Evolutionary conservation across 306 rosid species (phyloP).

Genomic region (Potentilla sterilis): DNA sequence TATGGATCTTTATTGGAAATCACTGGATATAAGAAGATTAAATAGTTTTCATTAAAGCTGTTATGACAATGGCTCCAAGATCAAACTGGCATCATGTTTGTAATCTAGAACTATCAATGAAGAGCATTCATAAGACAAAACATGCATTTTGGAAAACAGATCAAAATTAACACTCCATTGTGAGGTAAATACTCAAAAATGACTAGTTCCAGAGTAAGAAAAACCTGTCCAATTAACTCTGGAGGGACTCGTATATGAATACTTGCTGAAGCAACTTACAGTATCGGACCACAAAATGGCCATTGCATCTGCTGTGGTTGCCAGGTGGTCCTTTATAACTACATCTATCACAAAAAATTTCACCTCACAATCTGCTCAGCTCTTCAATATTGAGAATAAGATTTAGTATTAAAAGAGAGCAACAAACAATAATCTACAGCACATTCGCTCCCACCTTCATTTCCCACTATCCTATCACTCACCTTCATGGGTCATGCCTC

Average conservation of each 20-base stretch:
- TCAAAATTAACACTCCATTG: background rate
- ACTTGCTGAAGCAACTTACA: background rate
- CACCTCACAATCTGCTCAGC: background rate
- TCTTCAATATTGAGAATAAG: background rate
- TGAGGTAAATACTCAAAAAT: background rate
- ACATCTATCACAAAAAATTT: background rate
- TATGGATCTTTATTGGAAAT: background rate
- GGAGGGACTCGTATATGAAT: background rate
- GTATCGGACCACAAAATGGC: background rate
- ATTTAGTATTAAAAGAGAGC: conserved; percentile 3
- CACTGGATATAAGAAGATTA: background rate
- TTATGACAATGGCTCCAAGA: background rate
- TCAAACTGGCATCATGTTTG: background rate
- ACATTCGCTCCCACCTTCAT: conserved; percentile 5
- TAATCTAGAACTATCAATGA: background rate
- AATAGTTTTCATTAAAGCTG: background rate
- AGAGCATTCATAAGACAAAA: background rate
- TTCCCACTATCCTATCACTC: conserved; percentile 2
- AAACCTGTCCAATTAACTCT: background rate
- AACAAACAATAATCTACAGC: conserved; percentile 15
- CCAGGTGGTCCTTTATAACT: conserved; percentile 23
- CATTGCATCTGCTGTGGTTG: background rate
- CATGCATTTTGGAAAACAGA: background rate
- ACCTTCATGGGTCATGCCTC: background rate
- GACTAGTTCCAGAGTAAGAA: background rate